phyloP scores from a whole-genome alignment of 2,329 filamentous ascomycete species.

The Stagonosporopsis tanaceti region DNA sequence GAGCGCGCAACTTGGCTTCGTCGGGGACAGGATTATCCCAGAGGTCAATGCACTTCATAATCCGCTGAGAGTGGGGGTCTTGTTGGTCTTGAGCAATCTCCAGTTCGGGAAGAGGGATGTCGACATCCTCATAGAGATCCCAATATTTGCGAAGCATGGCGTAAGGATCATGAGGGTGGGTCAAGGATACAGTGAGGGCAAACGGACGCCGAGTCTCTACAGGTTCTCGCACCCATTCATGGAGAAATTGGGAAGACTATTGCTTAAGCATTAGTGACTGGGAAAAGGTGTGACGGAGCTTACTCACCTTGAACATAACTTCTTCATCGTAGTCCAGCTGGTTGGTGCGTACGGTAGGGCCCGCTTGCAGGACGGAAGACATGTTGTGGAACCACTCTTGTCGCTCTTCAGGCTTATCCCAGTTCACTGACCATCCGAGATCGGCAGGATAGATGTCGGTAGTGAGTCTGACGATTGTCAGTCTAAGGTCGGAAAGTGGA shows the following conservation, averaged over 20 bases:
- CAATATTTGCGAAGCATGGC: slow-evolving; percentile 94
- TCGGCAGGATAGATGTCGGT: slow-evolving; percentile 95
- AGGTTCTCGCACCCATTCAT: slow-evolving; percentile 86
- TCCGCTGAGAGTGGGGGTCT: slow-evolving; percentile 84
- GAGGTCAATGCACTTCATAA: slow-evolving; percentile 86
- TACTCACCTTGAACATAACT: slow-evolving; percentile 78
- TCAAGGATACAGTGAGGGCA: slow-evolving; percentile 88
- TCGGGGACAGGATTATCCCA: slow-evolving; percentile 84
- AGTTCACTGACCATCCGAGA: slow-evolving; percentile 94
- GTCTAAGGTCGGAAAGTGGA: not conserved
- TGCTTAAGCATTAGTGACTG: slow-evolving; percentile 72
- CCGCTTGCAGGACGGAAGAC: slow-evolving; percentile 89
- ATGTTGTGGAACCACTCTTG: slow-evolving; percentile 96
- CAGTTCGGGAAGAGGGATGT: slow-evolving; percentile 83
- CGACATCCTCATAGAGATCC: slow-evolving; percentile 88
- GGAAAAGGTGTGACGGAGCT: not conserved
- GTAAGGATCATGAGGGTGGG: slow-evolving; percentile 94
- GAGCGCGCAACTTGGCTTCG: slow-evolving; percentile 84
- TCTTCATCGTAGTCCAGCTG: slow-evolving; percentile 97
- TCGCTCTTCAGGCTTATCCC: slow-evolving; percentile 84
- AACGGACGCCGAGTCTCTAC: slow-evolving; percentile 75
- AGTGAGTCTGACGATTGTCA: slow-evolving; percentile 68
- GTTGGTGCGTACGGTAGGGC: slow-evolving; percentile 87
- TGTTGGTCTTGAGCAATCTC: slow-evolving; percentile 81
- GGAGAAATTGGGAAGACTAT: slow-evolving; percentile 81